Evolutionary conservation across 1,139 yeast species (phyloP).

Genomic region (Pneumocystis murina): DNA sequence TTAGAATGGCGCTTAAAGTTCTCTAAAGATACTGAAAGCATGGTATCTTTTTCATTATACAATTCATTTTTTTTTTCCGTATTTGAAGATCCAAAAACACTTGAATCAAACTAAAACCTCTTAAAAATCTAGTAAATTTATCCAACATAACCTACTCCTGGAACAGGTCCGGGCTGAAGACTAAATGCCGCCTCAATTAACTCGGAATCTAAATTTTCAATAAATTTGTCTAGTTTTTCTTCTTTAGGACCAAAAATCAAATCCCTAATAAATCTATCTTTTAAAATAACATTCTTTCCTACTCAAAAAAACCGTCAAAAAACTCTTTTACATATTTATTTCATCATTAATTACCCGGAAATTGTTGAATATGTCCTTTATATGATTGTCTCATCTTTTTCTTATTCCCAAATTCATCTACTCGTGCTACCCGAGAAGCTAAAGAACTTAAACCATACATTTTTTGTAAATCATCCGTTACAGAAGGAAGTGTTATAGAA

Average conservation of each 20-base stretch:
- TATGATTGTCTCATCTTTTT: not conserved
- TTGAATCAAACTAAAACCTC: not conserved
- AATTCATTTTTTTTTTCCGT: not conserved
- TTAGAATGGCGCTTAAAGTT: not conserved
- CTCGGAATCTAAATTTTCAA: not conserved
- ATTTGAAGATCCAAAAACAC: not conserved
- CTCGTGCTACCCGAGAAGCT: constrained; percentile 9
- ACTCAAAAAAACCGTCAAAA: too few relatives aligned
- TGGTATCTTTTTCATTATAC: not conserved
- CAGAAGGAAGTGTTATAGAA: constrained; percentile 3
- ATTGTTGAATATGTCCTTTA: not conserved
- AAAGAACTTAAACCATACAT: constrained; percentile 5
- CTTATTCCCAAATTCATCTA: constrained; percentile 8
- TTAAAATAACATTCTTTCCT: not conserved
- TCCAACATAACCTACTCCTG: not conserved
- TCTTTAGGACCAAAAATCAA: not conserved
- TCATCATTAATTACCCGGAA: not conserved
- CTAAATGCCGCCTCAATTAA: not conserved
- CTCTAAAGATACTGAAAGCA: not conserved
- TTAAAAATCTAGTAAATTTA: not conserved
- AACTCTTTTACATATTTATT: not conserved
- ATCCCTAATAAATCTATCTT: not conserved
- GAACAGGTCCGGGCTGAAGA: not conserved
- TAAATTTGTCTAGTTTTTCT: not conserved
- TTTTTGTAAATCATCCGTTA: constrained; percentile 4